Conservation (phyloP, 768 basidiomycete species). For the Clavaria fumosa region DNA sequence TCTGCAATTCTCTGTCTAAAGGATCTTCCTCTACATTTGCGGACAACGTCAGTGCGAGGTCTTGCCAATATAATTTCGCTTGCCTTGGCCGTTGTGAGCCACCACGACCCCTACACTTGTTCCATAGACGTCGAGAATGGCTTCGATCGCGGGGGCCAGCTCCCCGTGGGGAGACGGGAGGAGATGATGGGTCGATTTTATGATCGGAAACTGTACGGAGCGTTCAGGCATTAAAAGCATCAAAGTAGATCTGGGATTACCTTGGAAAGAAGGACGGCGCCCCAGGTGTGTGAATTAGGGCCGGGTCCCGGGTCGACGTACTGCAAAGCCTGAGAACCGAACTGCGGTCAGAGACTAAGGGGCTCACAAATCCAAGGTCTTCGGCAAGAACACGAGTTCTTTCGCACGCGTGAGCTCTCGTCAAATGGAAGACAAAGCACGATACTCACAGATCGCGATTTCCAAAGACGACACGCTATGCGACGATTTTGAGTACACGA, state of each 20-base stretch:
- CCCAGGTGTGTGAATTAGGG: slow-evolving; percentile 84
- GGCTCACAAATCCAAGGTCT: slow-evolving; percentile 68
- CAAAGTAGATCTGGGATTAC: slow-evolving; percentile 18
- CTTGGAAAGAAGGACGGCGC: slow-evolving; percentile 68
- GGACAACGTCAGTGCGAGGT: not conserved
- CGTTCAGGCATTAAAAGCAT: not conserved
- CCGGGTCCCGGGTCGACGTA: slow-evolving; percentile 83
- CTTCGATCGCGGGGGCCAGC: slow-evolving; percentile 82
- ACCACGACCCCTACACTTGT: slow-evolving; percentile 72
- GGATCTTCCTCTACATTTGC: slow-evolving; percentile 59
- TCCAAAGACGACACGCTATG: slow-evolving; percentile 58
- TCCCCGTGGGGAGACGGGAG: slow-evolving; percentile 79
- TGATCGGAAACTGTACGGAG: slow-evolving; percentile 61
- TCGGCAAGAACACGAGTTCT: slow-evolving; percentile 67
- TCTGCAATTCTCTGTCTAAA: slow-evolving; percentile 78
- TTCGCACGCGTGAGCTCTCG: slow-evolving; percentile 6
- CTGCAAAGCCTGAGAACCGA: slow-evolving; percentile 21
- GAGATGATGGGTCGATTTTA: slow-evolving; percentile 73
- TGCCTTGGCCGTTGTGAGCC: slow-evolving; percentile 84
- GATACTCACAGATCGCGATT: slow-evolving; percentile 58
- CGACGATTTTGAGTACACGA: slow-evolving; percentile 2
- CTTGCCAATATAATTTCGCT: not conserved
- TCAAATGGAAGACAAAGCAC: not conserved
- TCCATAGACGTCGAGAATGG: slow-evolving; percentile 66
- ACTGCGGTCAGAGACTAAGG: not conserved